These are phyloP conservation scores for Rhodotorula taiwanensis DNA, from an alignment of 768 basidiomycete species.

Conservation along the genomic window DNA sequence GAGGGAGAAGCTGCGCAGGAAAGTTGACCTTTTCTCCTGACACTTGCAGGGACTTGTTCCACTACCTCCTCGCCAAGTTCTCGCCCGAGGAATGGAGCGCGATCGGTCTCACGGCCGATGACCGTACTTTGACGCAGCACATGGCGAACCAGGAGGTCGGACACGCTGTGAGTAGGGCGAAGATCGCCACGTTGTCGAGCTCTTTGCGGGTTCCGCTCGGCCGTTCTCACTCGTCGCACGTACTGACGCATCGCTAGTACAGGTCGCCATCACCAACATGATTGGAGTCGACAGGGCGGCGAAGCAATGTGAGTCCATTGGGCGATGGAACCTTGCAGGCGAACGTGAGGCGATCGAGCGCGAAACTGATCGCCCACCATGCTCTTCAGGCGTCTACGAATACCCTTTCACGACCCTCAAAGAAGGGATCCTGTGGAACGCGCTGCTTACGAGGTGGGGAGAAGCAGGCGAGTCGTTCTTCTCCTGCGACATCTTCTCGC, in stretches of 20 bases:
- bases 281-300: constrained; percentile 45
- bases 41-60: constrained; percentile 46
- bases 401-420: constrained; percentile 54
- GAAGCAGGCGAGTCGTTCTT: constrained; percentile 56
- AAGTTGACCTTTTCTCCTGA: no score
- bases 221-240: no score
- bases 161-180: no score
- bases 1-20: neutral
- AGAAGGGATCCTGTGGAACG: constrained; percentile 58
- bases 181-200: no score
- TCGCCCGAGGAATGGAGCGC: constrained; percentile 54
- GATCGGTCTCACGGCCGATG: constrained; percentile 53
- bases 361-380: constrained; percentile 36
- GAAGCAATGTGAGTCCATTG: constrained; percentile 57
- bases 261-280: constrained; percentile 51
- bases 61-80: constrained; percentile 55
- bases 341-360: no score
- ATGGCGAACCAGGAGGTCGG: constrained; percentile 60
- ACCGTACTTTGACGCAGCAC: constrained; percentile 55
- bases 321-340: no score
- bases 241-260: no score
- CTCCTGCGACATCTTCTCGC: constrained; percentile 45
- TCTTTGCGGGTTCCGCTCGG: no score
- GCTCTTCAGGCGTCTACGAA: neutral
- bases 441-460: constrained; percentile 49